Percentiles rank a stretch among this genome's conserved stretches.
Evolutionary conservation across 805 yeast species (phyloP).

Genomic region (Jamesozyma rosinii): DNA sequence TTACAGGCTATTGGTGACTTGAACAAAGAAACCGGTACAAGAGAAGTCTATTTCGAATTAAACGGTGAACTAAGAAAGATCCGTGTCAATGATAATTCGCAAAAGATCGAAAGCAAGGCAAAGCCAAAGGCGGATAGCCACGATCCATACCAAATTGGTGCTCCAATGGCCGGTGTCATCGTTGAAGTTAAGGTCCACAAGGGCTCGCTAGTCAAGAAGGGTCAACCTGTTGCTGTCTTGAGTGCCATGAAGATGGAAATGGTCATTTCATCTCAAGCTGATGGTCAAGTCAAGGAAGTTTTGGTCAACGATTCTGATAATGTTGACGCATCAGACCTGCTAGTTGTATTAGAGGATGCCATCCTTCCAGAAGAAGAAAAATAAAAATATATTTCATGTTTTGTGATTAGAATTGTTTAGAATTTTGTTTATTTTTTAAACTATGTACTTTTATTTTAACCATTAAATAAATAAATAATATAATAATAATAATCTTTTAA

Average conservation of each 20-base stretch:
- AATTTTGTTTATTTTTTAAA: background rate
- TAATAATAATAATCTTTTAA: no score
- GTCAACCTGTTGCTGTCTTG: constrained; percentile 87
- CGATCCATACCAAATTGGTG: constrained; percentile 88
- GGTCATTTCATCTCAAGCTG: constrained; percentile 88
- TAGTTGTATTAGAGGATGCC: constrained; percentile 45
- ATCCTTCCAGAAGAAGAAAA: constrained; percentile 12
- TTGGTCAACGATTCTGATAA: constrained; percentile 83
- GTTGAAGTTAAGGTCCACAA: constrained; percentile 87
- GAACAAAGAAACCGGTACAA: constrained; percentile 71
- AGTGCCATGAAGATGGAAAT: constrained; percentile 99
- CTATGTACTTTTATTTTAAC: no score
- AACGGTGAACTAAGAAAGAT: constrained; percentile 98
- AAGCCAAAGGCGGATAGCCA: constrained; percentile 86
- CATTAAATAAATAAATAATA: no score
- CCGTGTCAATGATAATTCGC: constrained; percentile 77
- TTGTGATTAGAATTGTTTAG: background rate
- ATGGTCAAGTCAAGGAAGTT: constrained; percentile 75
- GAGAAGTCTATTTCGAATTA: constrained; percentile 95
- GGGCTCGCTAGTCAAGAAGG: constrained; percentile 87
- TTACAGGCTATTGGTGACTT: constrained; percentile 89
- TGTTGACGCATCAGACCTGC: constrained; percentile 88
- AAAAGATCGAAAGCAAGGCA: constrained; percentile 73
- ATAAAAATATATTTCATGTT: background rate
- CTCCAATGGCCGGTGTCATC: constrained; percentile 99